Evolutionary conservation across 202 grass and related monocot species (phyloP), one percentile per base, ranked within the genome.

Genomic region (Schoenoplectus tabernaemontani): DNA sequence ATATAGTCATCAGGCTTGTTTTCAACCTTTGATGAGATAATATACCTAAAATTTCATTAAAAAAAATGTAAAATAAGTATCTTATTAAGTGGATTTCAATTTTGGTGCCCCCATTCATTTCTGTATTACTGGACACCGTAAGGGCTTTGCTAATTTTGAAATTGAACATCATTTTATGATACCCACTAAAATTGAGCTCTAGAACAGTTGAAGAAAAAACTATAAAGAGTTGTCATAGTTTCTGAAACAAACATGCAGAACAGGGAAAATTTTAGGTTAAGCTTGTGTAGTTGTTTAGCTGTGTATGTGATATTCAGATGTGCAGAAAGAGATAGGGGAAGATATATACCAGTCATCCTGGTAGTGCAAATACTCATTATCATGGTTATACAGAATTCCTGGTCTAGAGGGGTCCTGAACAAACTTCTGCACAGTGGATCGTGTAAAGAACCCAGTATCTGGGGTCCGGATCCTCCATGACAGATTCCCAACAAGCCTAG

Each of bases 1-100:
- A 98, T 92, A 76, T 95, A 98, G 64, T 98, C 96, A 77, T 98
- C 96, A 63, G 89, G 80, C 85, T 95, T 92, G 83, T 91, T 91
- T 63, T 98, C 91, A 67, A 92, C 76, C 87, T 93, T 92, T 26
- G 96, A 98, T 82, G 96, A 95, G 61, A 98, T 81, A 33, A 98
- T 98, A 65, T 98, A 98, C 96, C 96, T 98, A n/a, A 68, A 15
- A 50, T 30, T 82, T 50, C 11, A 53, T 74, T 30, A 7, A 5
- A 13, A 74, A 9, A 51, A 20, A 54, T 33, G 46, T 53, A 53
- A 23, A 7, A 11, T 67, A 74, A 74, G 2, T 74, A 74, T 13
- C 2, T 4, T 11, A 73, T 9, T 34, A 74, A 33, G 26, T 46
- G 44, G 24, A 53, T 53, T 17, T 53, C 69, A 74, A 26, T 69